Evolutionary conservation across 495 filamentous ascomycete species (phyloP).

Genomic region (Massariosphaeria phaeospora): DNA sequence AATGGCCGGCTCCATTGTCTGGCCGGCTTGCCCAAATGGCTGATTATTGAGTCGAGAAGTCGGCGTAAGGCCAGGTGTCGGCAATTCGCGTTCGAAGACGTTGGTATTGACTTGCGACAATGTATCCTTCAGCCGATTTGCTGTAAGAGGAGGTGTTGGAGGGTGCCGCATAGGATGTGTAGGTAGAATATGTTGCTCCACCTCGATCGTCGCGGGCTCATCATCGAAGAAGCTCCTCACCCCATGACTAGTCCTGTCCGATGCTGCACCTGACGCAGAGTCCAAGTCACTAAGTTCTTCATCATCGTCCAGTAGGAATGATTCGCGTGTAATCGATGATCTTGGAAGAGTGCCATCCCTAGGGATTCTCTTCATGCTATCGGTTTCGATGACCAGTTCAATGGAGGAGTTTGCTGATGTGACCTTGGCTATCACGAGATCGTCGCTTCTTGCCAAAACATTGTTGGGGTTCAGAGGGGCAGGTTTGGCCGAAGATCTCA

Average conservation of each 20-base stretch:
- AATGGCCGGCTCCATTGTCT: conserved; percentile 23
- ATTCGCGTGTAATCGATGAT: conserved; percentile 42
- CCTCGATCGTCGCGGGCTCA: conserved; percentile 36
- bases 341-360: conserved; percentile 45
- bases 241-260: conserved; percentile 36
- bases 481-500: conserved; percentile 20
- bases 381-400: conserved; percentile 55
- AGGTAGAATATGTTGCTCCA: conserved; percentile 49
- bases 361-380: conserved; percentile 53
- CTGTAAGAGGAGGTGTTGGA: conserved; percentile 73
- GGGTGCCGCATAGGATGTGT: conserved; percentile 66
- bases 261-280: conserved; percentile 58
- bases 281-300: conserved; percentile 72
- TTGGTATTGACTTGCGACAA: conserved; percentile 21
- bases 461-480: conserved; percentile 19
- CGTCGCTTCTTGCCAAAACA: neutral
- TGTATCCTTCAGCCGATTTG: conserved; percentile 25
- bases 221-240: conserved; percentile 44
- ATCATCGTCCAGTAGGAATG: conserved; percentile 63
- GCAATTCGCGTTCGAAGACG: conserved; percentile 14
- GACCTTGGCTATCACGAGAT: conserved; percentile 1
- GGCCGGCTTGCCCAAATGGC: conserved; percentile 18
- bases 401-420: conserved; percentile 44
- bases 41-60: conserved; percentile 27
- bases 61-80: conserved; percentile 30